These are phyloP conservation scores for Aspergillus incahuasiensis DNA, from an alignment of 495 filamentous ascomycete genomes.

Conservation along the genomic window DNA sequence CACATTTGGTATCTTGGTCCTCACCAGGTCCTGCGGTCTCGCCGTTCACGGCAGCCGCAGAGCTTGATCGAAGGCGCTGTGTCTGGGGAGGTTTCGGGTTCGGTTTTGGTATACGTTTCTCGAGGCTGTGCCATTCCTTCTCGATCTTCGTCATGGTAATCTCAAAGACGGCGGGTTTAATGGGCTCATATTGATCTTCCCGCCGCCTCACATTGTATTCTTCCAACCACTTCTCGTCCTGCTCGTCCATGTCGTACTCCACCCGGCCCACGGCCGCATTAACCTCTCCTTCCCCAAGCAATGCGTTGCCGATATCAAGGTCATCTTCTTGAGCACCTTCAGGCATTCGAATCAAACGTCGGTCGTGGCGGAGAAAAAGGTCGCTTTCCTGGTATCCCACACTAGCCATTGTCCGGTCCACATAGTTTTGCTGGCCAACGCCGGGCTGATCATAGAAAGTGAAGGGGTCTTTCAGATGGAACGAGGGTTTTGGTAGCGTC, in stretches of 20 bases:
- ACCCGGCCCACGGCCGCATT: constrained; percentile 67
- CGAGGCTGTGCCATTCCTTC: constrained; percentile 95
- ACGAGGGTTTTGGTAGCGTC: constrained; percentile 61
- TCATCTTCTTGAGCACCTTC: constrained; percentile 82
- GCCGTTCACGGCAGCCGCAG: constrained; percentile 85
- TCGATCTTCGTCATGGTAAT: constrained; percentile 98
- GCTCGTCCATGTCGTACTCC: constrained; percentile 99
- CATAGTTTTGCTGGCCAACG: constrained; percentile 60
- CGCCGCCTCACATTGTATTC: constrained; percentile 73
- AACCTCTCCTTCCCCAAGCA: constrained; percentile 58
- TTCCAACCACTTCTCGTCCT: constrained; percentile 95
- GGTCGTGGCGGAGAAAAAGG: constrained; percentile 71
- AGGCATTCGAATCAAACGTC: constrained; percentile 69
- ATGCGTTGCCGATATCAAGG: constrained; percentile 57
- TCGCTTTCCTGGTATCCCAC: constrained; percentile 95
- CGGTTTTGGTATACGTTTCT: constrained; percentile 92
- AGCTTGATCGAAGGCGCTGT: constrained; percentile 83
- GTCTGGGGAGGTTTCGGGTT: constrained; percentile 94
- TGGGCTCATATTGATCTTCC: constrained; percentile 65
- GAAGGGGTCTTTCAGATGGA: constrained; percentile 55
- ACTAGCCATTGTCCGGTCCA: constrained; percentile 89
- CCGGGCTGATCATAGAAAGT: constrained; percentile 57
- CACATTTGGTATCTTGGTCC: constrained; percentile 96
- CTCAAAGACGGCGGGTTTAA: constrained; percentile 91
- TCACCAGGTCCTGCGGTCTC: constrained; percentile 77